These are phyloP conservation scores for Blastobotrys capitulatus DNA, from an alignment of 1,139 yeast species.

Conservation along the genomic window DNA sequence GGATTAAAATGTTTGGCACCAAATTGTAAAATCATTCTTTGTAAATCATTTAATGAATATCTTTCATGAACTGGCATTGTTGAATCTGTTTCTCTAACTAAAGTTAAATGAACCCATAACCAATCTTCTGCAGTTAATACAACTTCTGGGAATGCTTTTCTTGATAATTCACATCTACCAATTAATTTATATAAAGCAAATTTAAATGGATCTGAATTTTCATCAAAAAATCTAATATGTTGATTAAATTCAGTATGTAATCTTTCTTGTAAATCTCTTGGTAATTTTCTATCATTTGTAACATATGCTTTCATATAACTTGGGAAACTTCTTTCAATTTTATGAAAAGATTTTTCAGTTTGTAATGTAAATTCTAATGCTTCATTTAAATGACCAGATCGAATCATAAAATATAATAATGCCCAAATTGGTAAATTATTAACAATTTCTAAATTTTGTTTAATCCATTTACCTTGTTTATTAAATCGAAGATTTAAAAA, in stretches of 20 bases:
- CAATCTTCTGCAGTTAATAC: slow-evolving; percentile 89
- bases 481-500: slow-evolving; percentile 46
- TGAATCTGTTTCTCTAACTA: slow-evolving; percentile 52
- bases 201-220: slow-evolving; percentile 76
- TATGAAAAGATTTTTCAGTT: slow-evolving; percentile 59
- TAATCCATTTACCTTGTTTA: slow-evolving; percentile 44
- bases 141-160: slow-evolving; percentile 69
- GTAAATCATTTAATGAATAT: slow-evolving; percentile 70
- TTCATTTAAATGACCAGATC: slow-evolving; percentile 78
- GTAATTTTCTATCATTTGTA: slow-evolving; percentile 48
- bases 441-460: slow-evolving; percentile 50
- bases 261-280: slow-evolving; percentile 64
- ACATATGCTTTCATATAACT: slow-evolving; percentile 69
- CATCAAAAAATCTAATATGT: slow-evolving; percentile 64
- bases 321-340: slow-evolving; percentile 81
- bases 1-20: slow-evolving; percentile 70
- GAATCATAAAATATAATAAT: slow-evolving; percentile 68
- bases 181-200: slow-evolving; percentile 85
- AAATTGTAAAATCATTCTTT: slow-evolving; percentile 59
- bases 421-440: slow-evolving; percentile 95
- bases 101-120: slow-evolving; percentile 88
- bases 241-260: slow-evolving; percentile 79
- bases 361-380: slow-evolving; percentile 58
- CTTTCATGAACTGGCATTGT: slow-evolving; percentile 59
- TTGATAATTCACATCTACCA: slow-evolving; percentile 82